A percentile compares a stretch with the other conserved stretches of the same genome.
These are phyloP conservation scores for Fremontodendron californicum DNA, from an alignment of 345 rosid species.

Conservation along the genomic window DNA sequence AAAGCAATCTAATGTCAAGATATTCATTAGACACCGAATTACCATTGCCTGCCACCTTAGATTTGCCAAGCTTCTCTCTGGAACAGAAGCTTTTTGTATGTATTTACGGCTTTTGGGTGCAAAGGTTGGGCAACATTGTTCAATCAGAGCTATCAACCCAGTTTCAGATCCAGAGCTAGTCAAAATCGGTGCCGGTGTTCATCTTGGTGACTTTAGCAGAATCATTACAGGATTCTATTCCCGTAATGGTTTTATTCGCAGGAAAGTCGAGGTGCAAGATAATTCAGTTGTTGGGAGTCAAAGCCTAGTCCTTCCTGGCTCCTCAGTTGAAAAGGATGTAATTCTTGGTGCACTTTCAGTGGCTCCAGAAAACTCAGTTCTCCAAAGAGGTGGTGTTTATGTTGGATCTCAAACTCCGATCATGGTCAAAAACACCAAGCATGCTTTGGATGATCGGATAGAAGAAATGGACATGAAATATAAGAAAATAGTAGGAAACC, in stretches of 20 bases:
- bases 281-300: constrained; percentile 64
- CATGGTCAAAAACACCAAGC: constrained; percentile 60
- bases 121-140: constrained; percentile 49
- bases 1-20: constrained; percentile 26
- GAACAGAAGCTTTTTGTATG: constrained; percentile 58
- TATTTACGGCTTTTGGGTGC: constrained; percentile 56
- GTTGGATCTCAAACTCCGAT: constrained; percentile 53
- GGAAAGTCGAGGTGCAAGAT: constrained; percentile 42
- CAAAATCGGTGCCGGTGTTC: constrained; percentile 49
- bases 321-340: constrained; percentile 41
- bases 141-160: constrained; percentile 64
- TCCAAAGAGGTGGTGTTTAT: constrained; percentile 53
- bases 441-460: constrained; percentile 59
- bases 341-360: constrained; percentile 66
- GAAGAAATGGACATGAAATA: constrained; percentile 68
- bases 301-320: constrained; percentile 56
- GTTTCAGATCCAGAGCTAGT: constrained; percentile 48
- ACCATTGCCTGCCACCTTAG: constrained; percentile 54
- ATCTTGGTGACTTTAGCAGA: constrained; percentile 63
- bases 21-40: constrained; percentile 48
- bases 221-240: constrained; percentile 45
- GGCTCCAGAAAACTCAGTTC: constrained; percentile 51
- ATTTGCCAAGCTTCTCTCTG: constrained; percentile 60
- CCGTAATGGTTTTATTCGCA: constrained; percentile 29
- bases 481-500: constrained; percentile 61